phyloP scores from a whole-genome alignment of 805 yeast species.

The Saturnispora silvae region DNA sequence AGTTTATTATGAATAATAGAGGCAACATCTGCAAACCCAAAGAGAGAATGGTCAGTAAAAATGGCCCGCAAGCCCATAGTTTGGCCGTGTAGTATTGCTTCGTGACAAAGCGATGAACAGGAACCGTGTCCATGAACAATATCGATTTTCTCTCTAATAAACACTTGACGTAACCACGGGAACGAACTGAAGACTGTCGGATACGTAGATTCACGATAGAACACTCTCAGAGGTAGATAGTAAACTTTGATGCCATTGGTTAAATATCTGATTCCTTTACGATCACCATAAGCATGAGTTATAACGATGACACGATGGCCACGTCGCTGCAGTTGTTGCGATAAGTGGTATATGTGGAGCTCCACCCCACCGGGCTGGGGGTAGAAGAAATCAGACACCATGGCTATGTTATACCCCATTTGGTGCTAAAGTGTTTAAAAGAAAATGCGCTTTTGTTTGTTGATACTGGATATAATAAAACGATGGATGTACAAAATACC shows the following conservation, averaged over 20 bases:
- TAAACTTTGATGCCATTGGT: slow-evolving; percentile 91
- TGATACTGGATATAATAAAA: too few species aligned
- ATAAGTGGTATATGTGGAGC: slow-evolving; percentile 82
- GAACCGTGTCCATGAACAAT: slow-evolving; percentile 96
- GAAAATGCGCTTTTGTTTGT: too few species aligned
- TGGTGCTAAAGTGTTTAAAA: neutral
- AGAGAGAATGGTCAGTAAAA: slow-evolving; percentile 90
- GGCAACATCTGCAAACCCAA: slow-evolving; percentile 83
- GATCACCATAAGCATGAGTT: slow-evolving; percentile 78
- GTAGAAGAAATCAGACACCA: slow-evolving; percentile 95
- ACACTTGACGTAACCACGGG: slow-evolving; percentile 75
- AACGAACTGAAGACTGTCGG: slow-evolving; percentile 87
- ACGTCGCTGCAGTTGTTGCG: slow-evolving; percentile 65
- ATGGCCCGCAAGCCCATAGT: slow-evolving; percentile 90
- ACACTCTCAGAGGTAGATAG: slow-evolving; percentile 70
- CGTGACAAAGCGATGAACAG: slow-evolving; percentile 76
- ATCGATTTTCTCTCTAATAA: slow-evolving; percentile 75
- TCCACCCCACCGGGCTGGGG: slow-evolving; percentile 99
- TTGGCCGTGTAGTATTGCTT: slow-evolving; percentile 81
- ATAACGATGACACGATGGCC: slow-evolving; percentile 83
- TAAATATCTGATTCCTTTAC: slow-evolving; percentile 73
- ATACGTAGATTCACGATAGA: slow-evolving; percentile 75
- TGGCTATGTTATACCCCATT: slow-evolving; percentile 5
- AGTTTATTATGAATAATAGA: slow-evolving; percentile 80
- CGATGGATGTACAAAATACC: too few species aligned